Evolutionary conservation across 2,329 filamentous ascomycete genomes (phyloP), one percentile per base, ranked within the genome.

Genomic region (Hortaea sp.): DNA sequence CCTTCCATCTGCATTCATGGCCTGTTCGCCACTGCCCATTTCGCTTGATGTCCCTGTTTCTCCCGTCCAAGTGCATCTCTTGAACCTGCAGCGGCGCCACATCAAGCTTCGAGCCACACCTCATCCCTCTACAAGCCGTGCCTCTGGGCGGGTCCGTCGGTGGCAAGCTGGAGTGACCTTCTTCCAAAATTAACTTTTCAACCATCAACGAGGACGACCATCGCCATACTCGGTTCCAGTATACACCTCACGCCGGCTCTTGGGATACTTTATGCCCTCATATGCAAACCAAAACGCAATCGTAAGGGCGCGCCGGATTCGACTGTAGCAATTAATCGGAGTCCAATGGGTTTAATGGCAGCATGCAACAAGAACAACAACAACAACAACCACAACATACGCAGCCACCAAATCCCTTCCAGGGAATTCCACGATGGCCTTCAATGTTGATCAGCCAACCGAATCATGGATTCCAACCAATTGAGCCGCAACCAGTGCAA

Each of bases 341-440:
- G 48, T 64, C 72, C 31, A 67, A 54, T 43, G 53, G 55, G 69
- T 48, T 79, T 72, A 55, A 75, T 79, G 51, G 47, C 42, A 78
- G 54, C 75, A 75, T 55, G 73, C 77, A 51, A 70, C 77, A 49
- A n/a, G n/a, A n/a, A n/a, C n/a, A n/a, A n/a, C n/a, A n/a, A n/a
- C n/a, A n/a, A n/a, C n/a, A n/a, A n/a, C n/a, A n/a, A n/a, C n/a
- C n/a, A n/a, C n/a, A n/a, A n/a, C n/a, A n/a, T n/a, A n/a, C n/a
- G n/a, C n/a, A n/a, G n/a, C n/a, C n/a, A n/a, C n/a, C n/a, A n/a
- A n/a, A n/a, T n/a, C n/a, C n/a, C n/a, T n/a, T n/a, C n/a, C n/a
- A n/a, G n/a, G n/a, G n/a, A n/a, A n/a, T n/a, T n/a, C n/a, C n/a
- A 41, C 75, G 82, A 52, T 94, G 87, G 87, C 87, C 87, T 6